phyloP scores from a whole-genome alignment of 345 rosid species.

The Excoecaria cochinchinensis region DNA sequence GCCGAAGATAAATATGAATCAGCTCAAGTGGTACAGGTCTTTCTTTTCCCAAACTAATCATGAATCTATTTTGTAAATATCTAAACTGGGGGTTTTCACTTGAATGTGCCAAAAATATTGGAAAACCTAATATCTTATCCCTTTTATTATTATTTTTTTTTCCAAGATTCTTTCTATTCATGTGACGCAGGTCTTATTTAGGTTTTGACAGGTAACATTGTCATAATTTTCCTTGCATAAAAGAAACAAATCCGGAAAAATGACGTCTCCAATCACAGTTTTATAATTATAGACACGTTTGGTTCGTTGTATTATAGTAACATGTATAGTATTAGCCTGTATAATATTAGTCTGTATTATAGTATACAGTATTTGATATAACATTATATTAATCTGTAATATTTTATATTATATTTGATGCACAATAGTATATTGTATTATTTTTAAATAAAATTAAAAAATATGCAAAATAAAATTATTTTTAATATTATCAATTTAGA shows the following conservation, averaged over 20 bases:
- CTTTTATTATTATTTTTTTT: background rate
- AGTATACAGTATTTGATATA: too few species aligned
- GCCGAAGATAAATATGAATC: background rate
- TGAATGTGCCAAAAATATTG: conserved; percentile 9
- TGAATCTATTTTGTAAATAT: conserved; percentile 6
- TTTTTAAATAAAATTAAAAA: too few species aligned
- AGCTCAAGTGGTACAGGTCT: background rate
- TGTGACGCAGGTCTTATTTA: background rate
- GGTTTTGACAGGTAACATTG: background rate
- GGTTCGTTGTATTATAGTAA: too few species aligned
- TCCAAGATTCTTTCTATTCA: background rate
- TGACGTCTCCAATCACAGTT: background rate
- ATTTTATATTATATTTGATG: too few species aligned
- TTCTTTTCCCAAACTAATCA: background rate
- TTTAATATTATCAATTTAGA: too few species aligned
- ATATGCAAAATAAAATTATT: too few species aligned
- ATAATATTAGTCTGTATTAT: too few species aligned
- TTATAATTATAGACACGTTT: too few species aligned
- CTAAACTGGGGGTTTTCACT: background rate
- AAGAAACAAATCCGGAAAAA: background rate
- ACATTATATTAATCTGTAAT: too few species aligned
- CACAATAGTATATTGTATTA: too few species aligned
- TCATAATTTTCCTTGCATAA: background rate
- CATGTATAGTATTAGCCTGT: too few species aligned
- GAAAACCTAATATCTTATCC: background rate